Base-by-base conservation (phyloP, 106 monocot genomes). In the Allium sativum region DNA sequence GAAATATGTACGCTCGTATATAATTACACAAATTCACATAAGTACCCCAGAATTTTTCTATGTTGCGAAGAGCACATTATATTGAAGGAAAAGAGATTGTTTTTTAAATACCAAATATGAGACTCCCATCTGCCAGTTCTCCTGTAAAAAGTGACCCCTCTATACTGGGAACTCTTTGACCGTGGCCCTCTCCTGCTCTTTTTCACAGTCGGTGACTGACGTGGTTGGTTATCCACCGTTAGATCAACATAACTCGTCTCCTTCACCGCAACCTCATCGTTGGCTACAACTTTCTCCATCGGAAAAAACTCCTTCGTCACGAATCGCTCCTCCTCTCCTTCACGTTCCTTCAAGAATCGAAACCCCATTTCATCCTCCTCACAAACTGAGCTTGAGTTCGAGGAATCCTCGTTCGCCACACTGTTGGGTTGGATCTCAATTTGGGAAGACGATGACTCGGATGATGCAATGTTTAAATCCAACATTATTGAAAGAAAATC, bases 41-140 rank as follows among this genome's bases (percentile, higher is more conserved):
- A 22, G 5, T 31, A 31, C 31, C 31, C 5, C 31, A 31, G 31
- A 31, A 1, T 0, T 31, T 31, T 31, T 31, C n/a, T 31, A 31
- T 3, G 31, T 0, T 0, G 5, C 5, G 31, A 31, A 31, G 4
- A 2, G 5, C 31, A 31, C 31, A 31, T 31, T 31, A 31, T 31
- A 31, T 31, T 31, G 31, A 3, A 31, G 31, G 5, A 31, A 31
- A 31, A 31, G 31, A 2, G 5, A 31, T 5, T 31, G 31, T 31
- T 31, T 31, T 1, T 31, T 31, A 31, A 31, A 31, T 31, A 90
- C 90, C 90, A 90, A 62, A 90, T 90, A 48, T 90, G 90, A 40
- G 90, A 90, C 51, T 90, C 90, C 90, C 90, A 90, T 78, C 90
- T 77, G 19, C 90, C 90, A 3, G 90, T 90, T 64, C 90, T 69